Evolutionary conservation across 2,329 filamentous ascomycete species (phyloP).

Genomic region (Epichloe elymi): DNA sequence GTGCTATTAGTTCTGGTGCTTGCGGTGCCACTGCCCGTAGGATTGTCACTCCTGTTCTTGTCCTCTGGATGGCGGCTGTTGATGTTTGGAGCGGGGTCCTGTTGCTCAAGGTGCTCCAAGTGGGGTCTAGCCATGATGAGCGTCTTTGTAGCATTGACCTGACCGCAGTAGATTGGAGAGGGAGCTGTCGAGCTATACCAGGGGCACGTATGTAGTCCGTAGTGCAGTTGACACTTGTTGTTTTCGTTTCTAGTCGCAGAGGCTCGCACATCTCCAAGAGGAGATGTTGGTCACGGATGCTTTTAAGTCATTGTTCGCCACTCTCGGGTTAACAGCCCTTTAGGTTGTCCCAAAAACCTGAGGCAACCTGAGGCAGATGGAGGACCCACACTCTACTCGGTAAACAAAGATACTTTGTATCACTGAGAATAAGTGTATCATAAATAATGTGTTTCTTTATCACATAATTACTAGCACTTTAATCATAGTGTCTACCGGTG

Average conservation of each 20-base stretch:
- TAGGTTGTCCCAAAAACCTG: not conserved
- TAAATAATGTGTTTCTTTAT: not conserved
- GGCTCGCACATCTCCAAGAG: not conserved
- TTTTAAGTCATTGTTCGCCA: not conserved
- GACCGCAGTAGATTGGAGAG: too few relatives aligned
- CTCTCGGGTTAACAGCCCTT: too few relatives aligned
- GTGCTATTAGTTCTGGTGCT: not conserved
- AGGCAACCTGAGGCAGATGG: too few relatives aligned
- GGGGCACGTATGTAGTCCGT: too few relatives aligned
- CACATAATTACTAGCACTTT: too few relatives aligned
- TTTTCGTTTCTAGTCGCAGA: not conserved
- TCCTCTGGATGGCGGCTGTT: not conserved
- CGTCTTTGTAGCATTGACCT: not conserved
- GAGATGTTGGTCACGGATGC: not conserved
- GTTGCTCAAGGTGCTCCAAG: not conserved
- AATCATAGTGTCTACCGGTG: not conserved
- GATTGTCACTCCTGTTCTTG: not conserved
- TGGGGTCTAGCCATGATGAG: slow-evolving; percentile 6
- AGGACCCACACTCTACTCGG: too few relatives aligned
- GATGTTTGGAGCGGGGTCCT: slow-evolving; percentile 6
- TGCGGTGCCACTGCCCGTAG: not conserved
- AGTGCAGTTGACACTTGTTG: not conserved
- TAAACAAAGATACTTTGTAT: too few relatives aligned
- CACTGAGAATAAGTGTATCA: too few relatives aligned
- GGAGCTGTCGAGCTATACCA: too few relatives aligned